A percentile compares a stretch with the other conserved stretches of the same genome.
These are phyloP conservation scores for Phialophora tarda DNA, from an alignment of 2,329 filamentous ascomycete genomes.

Conservation along the genomic window DNA sequence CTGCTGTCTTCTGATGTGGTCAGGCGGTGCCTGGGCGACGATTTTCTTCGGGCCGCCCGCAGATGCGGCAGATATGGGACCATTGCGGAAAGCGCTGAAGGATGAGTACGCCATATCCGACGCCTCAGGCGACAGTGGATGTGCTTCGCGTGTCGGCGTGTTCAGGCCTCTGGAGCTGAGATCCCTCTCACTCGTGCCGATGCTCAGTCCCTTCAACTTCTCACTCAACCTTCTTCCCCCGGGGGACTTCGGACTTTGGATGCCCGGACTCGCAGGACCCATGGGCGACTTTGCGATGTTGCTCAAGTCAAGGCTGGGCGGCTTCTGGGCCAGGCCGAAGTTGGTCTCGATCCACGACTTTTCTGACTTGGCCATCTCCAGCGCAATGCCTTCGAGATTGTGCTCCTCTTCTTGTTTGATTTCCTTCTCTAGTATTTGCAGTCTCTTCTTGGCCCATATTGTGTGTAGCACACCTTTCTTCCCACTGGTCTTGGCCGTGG, in stretches of 20 bases:
- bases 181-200: constrained; percentile 74
- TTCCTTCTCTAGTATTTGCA: constrained; percentile 76
- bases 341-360: constrained; percentile 83
- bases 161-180: constrained; percentile 50
- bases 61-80: constrained; percentile 39
- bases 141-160: constrained; percentile 41
- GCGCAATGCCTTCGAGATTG: constrained; percentile 80
- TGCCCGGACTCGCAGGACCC: constrained; percentile 61
- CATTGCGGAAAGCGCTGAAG: constrained; percentile 64
- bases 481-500: constrained; percentile 68
- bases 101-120: constrained; percentile 68
- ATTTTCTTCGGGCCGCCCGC: constrained; percentile 36
- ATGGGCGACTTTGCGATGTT: constrained; percentile 39
- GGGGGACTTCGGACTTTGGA: constrained; percentile 60
- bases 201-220: constrained; percentile 77
- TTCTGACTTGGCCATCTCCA: constrained; percentile 83
- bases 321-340: constrained; percentile 66
- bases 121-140: constrained; percentile 66
- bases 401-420: constrained; percentile 73
- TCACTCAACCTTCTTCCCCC: constrained; percentile 74
- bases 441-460: constrained; percentile 83
- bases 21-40: constrained; percentile 49
- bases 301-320: constrained; percentile 41
- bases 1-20: constrained; percentile 48
- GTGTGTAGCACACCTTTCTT: constrained; percentile 85